These are phyloP conservation scores for Mycena vitilis DNA, from an alignment of 768 basidiomycete genomes.

Conservation along the genomic window DNA sequence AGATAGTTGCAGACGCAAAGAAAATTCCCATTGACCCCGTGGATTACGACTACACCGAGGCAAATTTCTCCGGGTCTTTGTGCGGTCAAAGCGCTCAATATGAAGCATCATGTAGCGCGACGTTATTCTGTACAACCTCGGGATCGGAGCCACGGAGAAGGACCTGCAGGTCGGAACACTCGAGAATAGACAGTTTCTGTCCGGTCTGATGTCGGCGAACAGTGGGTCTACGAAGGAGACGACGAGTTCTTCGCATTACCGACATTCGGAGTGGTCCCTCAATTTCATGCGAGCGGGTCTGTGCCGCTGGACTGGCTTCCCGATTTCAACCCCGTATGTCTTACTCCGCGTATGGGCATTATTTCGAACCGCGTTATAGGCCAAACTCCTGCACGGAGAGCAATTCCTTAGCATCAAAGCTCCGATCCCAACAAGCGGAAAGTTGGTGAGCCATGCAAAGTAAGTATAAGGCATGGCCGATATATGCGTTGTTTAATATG, in stretches of 20 bases:
- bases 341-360: neutral
- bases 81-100: neutral
- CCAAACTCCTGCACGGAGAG: constrained; percentile 97
- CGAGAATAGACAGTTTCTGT: neutral
- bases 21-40: constrained; percentile 61
- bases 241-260: constrained; percentile 89
- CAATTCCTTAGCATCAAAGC: constrained; percentile 91
- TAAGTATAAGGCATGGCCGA: constrained; percentile 44
- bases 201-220: neutral
- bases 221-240: constrained; percentile 76
- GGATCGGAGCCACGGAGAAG: constrained; percentile 92
- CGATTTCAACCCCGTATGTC: constrained; percentile 89
- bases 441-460: constrained; percentile 81
- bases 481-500: neutral
- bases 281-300: constrained; percentile 78
- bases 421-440: constrained; percentile 87
- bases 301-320: constrained; percentile 89
- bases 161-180: constrained; percentile 81
- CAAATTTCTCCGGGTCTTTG: constrained; percentile 26
- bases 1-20: constrained; percentile 87
- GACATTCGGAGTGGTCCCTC: constrained; percentile 96
- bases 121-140: constrained; percentile 94
- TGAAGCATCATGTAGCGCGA: constrained; percentile 74
- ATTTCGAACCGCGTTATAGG: constrained; percentile 55
- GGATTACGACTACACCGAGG: constrained; percentile 83